These are phyloP conservation scores for Lactifluus echinatus DNA, from an alignment of 768 basidiomycete genomes.

Conservation along the genomic window DNA sequence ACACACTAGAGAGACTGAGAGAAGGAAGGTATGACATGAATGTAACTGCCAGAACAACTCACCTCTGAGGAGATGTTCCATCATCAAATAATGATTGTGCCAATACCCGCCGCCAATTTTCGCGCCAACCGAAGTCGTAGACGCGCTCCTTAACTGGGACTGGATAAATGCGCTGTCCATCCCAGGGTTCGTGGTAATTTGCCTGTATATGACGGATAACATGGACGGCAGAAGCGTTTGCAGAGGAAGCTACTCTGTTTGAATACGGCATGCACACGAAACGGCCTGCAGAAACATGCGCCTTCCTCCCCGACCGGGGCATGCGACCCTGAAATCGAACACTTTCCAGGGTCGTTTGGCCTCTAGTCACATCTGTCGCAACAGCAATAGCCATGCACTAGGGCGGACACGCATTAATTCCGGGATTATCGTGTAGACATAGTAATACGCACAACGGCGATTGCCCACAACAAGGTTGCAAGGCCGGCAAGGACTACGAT, in stretches of 20 bases:
- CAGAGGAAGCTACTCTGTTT: background rate
- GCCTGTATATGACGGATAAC: background rate
- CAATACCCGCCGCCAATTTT: conserved; percentile 18
- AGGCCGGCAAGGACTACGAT: conserved; percentile 1
- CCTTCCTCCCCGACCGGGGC: background rate
- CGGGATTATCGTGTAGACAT: background rate
- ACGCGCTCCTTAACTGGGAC: conserved; percentile 8
- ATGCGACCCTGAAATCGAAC: background rate
- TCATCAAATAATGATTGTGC: conserved; percentile 8
- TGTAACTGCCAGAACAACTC: background rate
- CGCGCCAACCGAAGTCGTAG: conserved; percentile 21
- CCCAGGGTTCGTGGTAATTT: background rate
- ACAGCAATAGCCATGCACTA: conserved; percentile 15
- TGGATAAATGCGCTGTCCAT: conserved; percentile 1
- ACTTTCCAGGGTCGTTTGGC: conserved; percentile 16
- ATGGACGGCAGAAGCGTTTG: conserved; percentile 7
- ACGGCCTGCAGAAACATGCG: background rate
- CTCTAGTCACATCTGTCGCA: conserved; percentile 8
- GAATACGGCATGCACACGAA: conserved; percentile 16
- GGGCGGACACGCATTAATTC: background rate
- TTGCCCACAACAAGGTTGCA: conserved; percentile 8
- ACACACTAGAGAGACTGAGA: conserved; percentile 2
- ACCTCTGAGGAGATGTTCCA: background rate
- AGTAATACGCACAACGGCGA: conserved; percentile 14
- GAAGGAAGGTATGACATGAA: background rate